These are phyloP conservation scores for Leucocoprinus leucothites DNA, from an alignment of 768 basidiomycete species.

Conservation along the genomic window DNA sequence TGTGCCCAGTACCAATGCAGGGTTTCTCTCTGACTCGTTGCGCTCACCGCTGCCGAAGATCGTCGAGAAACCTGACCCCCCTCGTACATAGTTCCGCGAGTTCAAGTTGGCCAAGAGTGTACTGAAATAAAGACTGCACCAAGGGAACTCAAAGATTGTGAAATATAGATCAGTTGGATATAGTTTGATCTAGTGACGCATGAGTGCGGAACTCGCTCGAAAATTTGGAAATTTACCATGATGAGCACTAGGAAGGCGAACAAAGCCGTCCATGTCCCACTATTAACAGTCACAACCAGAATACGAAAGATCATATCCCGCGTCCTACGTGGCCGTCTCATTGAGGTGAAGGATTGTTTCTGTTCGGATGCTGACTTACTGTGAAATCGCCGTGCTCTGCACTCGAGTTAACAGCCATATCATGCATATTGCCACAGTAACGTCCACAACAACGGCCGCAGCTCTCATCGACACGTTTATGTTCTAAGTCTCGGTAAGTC, in stretches of 20 bases:
- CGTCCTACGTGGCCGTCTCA: background rate
- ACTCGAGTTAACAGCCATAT: background rate
- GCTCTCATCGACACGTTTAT: background rate
- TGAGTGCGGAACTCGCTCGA: too few species aligned
- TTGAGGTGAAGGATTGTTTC: background rate
- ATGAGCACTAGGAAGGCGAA: constrained; percentile 14
- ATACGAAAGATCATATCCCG: constrained; percentile 9
- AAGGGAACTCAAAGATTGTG: constrained; percentile 24
- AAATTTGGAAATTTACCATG: constrained; percentile 1
- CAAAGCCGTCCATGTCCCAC: constrained; percentile 17
- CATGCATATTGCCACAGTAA: background rate
- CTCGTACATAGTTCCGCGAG: constrained; percentile 17
- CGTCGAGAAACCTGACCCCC: background rate
- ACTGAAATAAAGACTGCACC: constrained; percentile 30
- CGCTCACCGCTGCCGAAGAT: too few species aligned
- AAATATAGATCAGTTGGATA: constrained; percentile 13
- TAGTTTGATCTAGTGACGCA: constrained; percentile 9
- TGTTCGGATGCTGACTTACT: background rate
- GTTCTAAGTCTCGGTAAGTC: background rate
- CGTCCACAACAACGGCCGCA: background rate
- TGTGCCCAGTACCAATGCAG: background rate
- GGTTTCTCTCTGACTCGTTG: background rate
- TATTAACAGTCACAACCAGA: constrained; percentile 15
- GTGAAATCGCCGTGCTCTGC: background rate
- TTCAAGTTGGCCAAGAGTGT: constrained; percentile 29